A percentile compares a stretch with the other conserved stretches of the same genome.
phyloP scores from a whole-genome alignment of 75 land plant species.

The Adiantum capillusveneris region DNA sequence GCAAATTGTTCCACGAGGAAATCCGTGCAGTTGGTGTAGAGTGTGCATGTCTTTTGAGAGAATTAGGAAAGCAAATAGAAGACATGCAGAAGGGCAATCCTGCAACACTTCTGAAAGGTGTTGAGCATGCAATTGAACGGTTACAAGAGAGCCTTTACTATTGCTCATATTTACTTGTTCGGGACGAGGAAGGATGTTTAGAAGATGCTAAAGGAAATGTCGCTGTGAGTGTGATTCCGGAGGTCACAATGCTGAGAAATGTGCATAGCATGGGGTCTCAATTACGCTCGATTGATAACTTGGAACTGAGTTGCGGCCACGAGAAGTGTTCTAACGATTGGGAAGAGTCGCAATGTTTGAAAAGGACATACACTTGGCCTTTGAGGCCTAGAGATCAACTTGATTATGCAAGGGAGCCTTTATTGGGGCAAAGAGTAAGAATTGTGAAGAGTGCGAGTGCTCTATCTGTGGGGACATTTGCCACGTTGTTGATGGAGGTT shows the following conservation, averaged over 20 bases:
- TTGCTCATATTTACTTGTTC: slow-evolving; percentile 42
- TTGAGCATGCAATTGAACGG: slow-evolving; percentile 35
- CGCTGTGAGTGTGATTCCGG: slow-evolving; percentile 9
- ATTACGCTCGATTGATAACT: neutral
- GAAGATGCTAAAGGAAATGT: slow-evolving; percentile 4
- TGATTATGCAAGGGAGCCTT: slow-evolving; percentile 7
- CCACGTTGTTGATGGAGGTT: slow-evolving; percentile 59
- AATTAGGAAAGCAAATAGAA: slow-evolving; percentile 36
- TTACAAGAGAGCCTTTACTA: slow-evolving; percentile 38
- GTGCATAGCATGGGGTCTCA: neutral
- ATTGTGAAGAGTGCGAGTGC: slow-evolving; percentile 41
- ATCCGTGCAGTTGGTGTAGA: slow-evolving; percentile 38
- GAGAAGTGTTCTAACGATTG: neutral
- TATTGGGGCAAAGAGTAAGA: slow-evolving; percentile 29
- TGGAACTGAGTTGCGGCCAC: neutral
- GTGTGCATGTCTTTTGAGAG: slow-evolving; percentile 43
- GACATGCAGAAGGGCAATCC: slow-evolving; percentile 32
- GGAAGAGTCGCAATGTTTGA: slow-evolving; percentile 31
- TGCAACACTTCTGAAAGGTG: slow-evolving; percentile 20
- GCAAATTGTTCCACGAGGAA: slow-evolving; percentile 40
- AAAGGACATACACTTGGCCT: slow-evolving; percentile 54
- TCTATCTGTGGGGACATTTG: slow-evolving; percentile 48
- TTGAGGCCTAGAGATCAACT: slow-evolving; percentile 10
- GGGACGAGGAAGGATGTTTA: slow-evolving; percentile 43
- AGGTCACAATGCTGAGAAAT: neutral